Evolutionary conservation across 495 filamentous ascomycete species (phyloP).

Genomic region (Hyaloscypha bicolor): DNA sequence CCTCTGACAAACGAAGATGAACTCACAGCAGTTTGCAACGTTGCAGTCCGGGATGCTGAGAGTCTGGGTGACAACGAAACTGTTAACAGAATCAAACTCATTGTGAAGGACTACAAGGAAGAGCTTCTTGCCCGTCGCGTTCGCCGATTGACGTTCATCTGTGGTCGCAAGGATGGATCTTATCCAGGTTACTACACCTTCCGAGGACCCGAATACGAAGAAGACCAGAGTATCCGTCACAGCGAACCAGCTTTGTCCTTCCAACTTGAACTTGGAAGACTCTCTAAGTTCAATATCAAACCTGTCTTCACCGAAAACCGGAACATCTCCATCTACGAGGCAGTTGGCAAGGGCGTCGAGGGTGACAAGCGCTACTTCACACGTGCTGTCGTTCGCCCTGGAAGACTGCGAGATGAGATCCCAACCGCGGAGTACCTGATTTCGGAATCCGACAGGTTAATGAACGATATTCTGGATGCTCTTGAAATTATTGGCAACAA

Average conservation of each 20-base stretch:
- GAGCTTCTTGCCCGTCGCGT: constrained; percentile 80
- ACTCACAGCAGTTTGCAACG: constrained; percentile 86
- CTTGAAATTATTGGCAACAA: constrained; percentile 98
- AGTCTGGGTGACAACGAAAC: constrained; percentile 82
- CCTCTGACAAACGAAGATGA: constrained; percentile 64
- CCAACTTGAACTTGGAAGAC: constrained; percentile 92
- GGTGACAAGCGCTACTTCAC: constrained; percentile 98
- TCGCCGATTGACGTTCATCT: constrained; percentile 93
- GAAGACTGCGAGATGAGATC: constrained; percentile 93
- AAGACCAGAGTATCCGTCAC: constrained; percentile 95
- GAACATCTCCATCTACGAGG: constrained; percentile 98
- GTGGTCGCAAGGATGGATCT: constrained; percentile 89
- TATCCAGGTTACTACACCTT: constrained; percentile 99
- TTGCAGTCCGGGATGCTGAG: constrained; percentile 90
- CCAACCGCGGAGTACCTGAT: constrained; percentile 97
- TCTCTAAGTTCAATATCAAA: constrained; percentile 96
- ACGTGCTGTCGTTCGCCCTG: constrained; percentile 88
- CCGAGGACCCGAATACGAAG: constrained; percentile 84
- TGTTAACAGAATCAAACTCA: constrained; percentile 66
- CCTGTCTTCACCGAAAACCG: constrained; percentile 98
- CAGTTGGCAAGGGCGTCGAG: constrained; percentile 88
- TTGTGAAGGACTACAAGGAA: constrained; percentile 81
- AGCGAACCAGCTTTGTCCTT: constrained; percentile 95
- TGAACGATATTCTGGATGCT: constrained; percentile 97
- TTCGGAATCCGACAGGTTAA: constrained; percentile 92